These are phyloP conservation scores for Xylaria sp. DNA, from an alignment of 2,329 filamentous ascomycete species.

Conservation along the genomic window DNA sequence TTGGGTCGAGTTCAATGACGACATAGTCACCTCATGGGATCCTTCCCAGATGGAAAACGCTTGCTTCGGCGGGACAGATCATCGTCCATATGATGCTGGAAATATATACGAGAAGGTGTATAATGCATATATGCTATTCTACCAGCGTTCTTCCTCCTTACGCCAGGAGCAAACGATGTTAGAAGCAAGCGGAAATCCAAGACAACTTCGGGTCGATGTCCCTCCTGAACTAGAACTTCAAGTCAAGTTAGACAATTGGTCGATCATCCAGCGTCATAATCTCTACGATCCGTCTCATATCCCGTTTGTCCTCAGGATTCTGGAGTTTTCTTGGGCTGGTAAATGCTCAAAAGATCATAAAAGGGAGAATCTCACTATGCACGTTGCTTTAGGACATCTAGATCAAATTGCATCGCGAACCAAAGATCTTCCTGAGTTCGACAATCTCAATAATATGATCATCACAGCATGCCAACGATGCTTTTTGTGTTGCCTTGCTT, in stretches of 20 bases:
- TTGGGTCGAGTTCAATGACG: constrained; percentile 97
- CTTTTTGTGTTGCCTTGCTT: constrained; percentile 65
- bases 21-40: constrained; percentile 81
- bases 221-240: constrained; percentile 62
- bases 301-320: constrained; percentile 71
- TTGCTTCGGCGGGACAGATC: constrained; percentile 81
- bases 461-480: constrained; percentile 61
- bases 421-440: constrained; percentile 74
- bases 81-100: constrained; percentile 60
- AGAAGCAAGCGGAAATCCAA: constrained; percentile 49
- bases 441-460: constrained; percentile 62
- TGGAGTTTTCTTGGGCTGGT: constrained; percentile 65
- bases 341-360: constrained; percentile 62
- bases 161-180: constrained; percentile 62
- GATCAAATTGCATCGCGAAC: constrained; percentile 79
- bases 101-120: constrained; percentile 73
- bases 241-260: constrained; percentile 77
- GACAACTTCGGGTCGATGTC: constrained; percentile 60
- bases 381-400: constrained; percentile 71
- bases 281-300: constrained; percentile 79
- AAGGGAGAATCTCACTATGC: constrained; percentile 63
- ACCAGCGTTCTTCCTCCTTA: constrained; percentile 80
- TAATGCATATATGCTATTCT: constrained; percentile 98
- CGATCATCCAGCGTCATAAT: constrained; percentile 80
- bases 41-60: constrained; percentile 75